Base-by-base conservation (phyloP, 768 basidiomycete genomes). In the Amanita thiersii region DNA sequence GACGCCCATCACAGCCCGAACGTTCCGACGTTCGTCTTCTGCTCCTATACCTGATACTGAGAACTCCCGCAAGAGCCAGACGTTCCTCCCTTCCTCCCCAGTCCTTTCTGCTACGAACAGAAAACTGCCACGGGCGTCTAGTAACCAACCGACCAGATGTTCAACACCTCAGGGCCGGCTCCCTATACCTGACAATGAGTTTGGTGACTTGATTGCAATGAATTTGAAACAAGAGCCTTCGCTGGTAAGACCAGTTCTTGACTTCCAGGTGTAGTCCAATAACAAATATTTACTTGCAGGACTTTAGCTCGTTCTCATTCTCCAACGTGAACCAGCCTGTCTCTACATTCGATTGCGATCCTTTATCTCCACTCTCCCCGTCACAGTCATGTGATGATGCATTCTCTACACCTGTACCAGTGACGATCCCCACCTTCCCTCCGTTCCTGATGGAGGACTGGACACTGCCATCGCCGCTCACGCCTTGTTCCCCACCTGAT, bases 1-100 rank as follows among this genome's bases (percentile, higher is more conserved):
- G 56, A 67, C 72, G 1, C 83, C 83, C 30, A 73, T 86, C 29
- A 86, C 83, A 1, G 82, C 78, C 5, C 68, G 70, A 26, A 65
- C 70, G 41, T 82, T 72, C 57, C 66, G 69, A 29, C 75, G 79
- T 25, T 76, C 76, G 17, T 75, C 74, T 18, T 79, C 78, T 19
- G 68, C 61, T 3, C 71, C 73, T 1, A 53, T 64, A 21, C 60
- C 66, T 10, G 59, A 63, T 24, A 49, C 52, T 10, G 58, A 51
- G 31, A 56, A 59, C 31, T 37, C 42, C 3, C 35, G 24, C 18
- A 43, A 43, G 42, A 54, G 57, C 15, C 58, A 64, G 46, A 55
- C 56, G 8, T 66, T 67, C 55, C 51, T 65, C 21, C 56, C 59
- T 26, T 53, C 53, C 4, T 49, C 52, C n/a, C 45, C 56, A 18